Evolutionary conservation across 306 rosid species (phyloP).

Genomic region (Heteromeles arbutifolia): DNA sequence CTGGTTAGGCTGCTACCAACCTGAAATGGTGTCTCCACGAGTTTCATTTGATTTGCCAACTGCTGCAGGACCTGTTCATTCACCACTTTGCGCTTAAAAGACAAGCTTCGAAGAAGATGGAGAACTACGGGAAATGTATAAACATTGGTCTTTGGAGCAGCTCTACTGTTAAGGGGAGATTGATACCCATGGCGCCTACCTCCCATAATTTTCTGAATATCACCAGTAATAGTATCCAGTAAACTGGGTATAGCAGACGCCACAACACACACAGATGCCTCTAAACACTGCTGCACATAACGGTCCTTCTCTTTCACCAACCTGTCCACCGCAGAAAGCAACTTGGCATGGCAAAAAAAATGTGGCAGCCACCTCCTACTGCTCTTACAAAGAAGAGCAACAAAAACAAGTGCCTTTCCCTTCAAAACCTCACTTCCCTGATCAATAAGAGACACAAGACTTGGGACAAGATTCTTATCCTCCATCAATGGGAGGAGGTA

Average conservation of each 20-base stretch:
- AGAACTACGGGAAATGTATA: constrained; percentile 87
- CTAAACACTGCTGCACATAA: constrained; percentile 70
- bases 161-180: constrained; percentile 65
- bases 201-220: constrained; percentile 85
- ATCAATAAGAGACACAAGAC: constrained; percentile 70
- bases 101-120: constrained; percentile 84
- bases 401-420: constrained; percentile 77
- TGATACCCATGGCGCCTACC: constrained; percentile 87
- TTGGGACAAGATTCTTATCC: constrained; percentile 78
- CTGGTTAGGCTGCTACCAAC: constrained; percentile 34
- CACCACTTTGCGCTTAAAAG: constrained; percentile 78
- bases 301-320: constrained; percentile 82
- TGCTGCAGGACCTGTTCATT: constrained; percentile 67
- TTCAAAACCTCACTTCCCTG: constrained; percentile 88
- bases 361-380: constrained; percentile 93
- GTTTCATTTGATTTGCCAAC: constrained; percentile 69
- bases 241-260: constrained; percentile 70
- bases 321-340: constrained; percentile 86
- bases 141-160: constrained; percentile 70
- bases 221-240: constrained; percentile 69
- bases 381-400: constrained; percentile 80
- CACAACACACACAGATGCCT: constrained; percentile 66
- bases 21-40: constrained; percentile 83
- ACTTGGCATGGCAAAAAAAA: constrained; percentile 75
- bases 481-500: constrained; percentile 64